These are phyloP conservation scores for Pyricularia grisea DNA, from an alignment of 2,329 filamentous ascomycete species.

Conservation along the genomic window DNA sequence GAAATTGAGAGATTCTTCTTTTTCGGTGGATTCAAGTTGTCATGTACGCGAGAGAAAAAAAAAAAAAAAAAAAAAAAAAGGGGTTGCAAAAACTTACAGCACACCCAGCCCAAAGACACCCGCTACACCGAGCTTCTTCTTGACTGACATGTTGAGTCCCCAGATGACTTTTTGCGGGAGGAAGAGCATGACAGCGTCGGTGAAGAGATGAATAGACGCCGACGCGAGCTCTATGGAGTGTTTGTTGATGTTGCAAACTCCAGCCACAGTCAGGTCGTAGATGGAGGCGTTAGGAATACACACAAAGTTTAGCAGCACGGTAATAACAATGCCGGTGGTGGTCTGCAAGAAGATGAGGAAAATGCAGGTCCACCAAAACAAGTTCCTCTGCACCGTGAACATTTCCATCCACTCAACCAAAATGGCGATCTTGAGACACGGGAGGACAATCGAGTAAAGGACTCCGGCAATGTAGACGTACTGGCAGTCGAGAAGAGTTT, in stretches of 20 bases:
- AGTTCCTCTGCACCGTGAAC: not conserved
- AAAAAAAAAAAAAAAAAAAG: no score
- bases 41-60: not conserved
- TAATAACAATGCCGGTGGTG: not conserved
- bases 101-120: not conserved
- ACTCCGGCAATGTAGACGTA: not conserved
- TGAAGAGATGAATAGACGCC: not conserved
- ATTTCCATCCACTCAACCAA: not conserved
- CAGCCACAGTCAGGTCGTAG: not conserved
- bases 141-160: not conserved
- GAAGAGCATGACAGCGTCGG: not conserved
- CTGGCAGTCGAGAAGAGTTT: not conserved
- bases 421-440: not conserved
- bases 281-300: not conserved
- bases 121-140: not conserved
- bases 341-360: not conserved
- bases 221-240: not conserved
- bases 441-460: not conserved
- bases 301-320: not conserved
- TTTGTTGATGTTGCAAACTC: not conserved
- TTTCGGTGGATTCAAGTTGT: not conserved
- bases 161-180: not conserved
- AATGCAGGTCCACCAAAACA: not conserved
- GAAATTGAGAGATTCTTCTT: not conserved
- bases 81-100: not conserved